Base-by-base conservation (phyloP, 2,329 filamentous ascomycete species). In the Colletotrichum tropicicola region DNA sequence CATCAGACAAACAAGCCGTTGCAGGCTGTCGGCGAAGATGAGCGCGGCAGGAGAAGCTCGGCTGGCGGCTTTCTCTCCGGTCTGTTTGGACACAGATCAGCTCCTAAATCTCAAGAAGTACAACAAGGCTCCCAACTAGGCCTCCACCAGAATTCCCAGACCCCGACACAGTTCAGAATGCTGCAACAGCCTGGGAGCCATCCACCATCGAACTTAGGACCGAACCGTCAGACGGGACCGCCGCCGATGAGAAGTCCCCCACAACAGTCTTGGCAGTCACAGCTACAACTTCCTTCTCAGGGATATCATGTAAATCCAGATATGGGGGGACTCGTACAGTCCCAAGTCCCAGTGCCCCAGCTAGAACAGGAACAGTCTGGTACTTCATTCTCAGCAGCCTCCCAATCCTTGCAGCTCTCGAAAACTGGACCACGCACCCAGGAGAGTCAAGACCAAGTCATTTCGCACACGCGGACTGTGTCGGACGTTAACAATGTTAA, bases 1-100 rank as follows among this genome's bases (percentile, higher is more conserved):
- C 59, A 28, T 48, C 54, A 35, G 13, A 19, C 28, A n/a, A 48
- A 60, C 25, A 32, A 44, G 21, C 57, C 65, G 35, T 17, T 65
- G 37, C 27, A 32, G 23, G 7, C 49, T 47, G 56, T 39, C 9
- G 45, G 55, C 4, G 71, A 72, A 27, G 71, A 69, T 12, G 66
- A 71, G 3, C 69, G 70, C 19, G 67, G 71, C 12, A 65, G 71
- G 2, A 68, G 70, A 44, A 62, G 65, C 6, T 70, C 71, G 5
- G 64, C 66, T 3, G 66, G 70, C 3, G 68, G 61, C 6, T 68
- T 73, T 43, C 48, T 73, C 37, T 68, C 70, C 6, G 69, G 68
- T 15, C 61, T 73, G 3, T 69, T 73, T 48, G 61, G 67, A 13
- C 67, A 65, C 49, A 54, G 70, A 17, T 64, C 70, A 4, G 70